Percentiles rank a stretch among this genome's conserved stretches.
These are phyloP conservation scores for Coniferiporia weirii DNA, from an alignment of 1,284 basidiomycete species.

Conservation along the genomic window DNA sequence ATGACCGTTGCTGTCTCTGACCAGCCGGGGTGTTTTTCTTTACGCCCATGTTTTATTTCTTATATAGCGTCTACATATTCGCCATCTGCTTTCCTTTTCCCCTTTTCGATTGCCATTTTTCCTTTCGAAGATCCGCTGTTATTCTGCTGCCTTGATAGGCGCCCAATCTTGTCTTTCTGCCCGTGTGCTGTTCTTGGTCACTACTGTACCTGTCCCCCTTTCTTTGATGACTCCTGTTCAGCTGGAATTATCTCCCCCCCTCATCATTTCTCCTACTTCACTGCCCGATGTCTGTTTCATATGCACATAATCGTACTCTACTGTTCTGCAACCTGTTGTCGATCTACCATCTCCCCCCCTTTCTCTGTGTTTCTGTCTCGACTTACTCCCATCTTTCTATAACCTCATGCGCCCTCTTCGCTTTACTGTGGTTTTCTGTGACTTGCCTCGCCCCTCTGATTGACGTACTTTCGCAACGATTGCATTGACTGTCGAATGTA, in stretches of 20 bases:
- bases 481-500: not conserved
- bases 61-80: slow-evolving; percentile 8
- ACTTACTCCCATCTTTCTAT: not conserved
- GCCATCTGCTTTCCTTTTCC: slow-evolving; percentile 1
- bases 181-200: not conserved
- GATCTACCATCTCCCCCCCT: not conserved
- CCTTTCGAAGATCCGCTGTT: too few relatives aligned
- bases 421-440: not conserved
- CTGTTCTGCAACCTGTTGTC: not conserved
- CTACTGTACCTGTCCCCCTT: not conserved
- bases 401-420: too few relatives aligned
- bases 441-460: not conserved
- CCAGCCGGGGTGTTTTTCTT: not conserved
- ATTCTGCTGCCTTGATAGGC: too few relatives aligned
- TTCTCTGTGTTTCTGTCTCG: not conserved
- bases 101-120: not conserved
- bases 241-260: too few relatives aligned
- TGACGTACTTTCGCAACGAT: not conserved
- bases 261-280: not conserved
- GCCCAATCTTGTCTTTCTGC: not conserved
- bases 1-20: not conserved
- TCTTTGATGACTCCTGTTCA: not conserved
- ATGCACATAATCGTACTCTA: not conserved
- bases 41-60: slow-evolving; percentile 11
- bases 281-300: not conserved